Conservation (phyloP, 108 stramenopile genomes). For the Nitzschia sp. region DNA sequence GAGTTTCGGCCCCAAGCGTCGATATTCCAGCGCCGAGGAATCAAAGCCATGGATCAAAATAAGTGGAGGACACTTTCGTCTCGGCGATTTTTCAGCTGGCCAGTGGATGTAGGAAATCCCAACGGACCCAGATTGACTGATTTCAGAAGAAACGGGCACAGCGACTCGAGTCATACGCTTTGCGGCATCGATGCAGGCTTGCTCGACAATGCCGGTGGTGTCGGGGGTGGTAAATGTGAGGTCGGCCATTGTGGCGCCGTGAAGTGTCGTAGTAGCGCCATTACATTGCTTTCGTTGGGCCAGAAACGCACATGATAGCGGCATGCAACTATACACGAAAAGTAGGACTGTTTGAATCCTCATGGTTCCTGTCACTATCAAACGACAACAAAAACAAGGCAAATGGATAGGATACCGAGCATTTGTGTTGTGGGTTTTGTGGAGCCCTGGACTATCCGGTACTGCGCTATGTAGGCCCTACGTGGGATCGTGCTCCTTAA, state of each 20-base stretch:
- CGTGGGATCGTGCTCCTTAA: too few species aligned
- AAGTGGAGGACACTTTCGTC: constrained; percentile 25
- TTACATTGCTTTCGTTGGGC: too few species aligned
- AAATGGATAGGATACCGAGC: too few species aligned
- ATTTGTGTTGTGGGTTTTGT: too few species aligned
- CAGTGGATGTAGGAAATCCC: constrained; percentile 82
- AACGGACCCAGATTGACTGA: constrained; percentile 57
- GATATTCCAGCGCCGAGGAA: constrained; percentile 85
- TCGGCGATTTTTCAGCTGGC: constrained; percentile 27
- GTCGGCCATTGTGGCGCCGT: constrained; percentile 36
- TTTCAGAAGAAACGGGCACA: constrained; percentile 66
- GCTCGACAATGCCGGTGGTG: constrained; percentile 52
- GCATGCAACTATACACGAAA: too few species aligned
- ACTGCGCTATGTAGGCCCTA: too few species aligned
- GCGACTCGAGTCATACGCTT: constrained; percentile 61
- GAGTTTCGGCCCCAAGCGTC: constrained; percentile 72
- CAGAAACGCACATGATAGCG: too few species aligned
- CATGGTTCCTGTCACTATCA: too few species aligned
- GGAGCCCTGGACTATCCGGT: too few species aligned
- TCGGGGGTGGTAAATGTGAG: constrained; percentile 61
- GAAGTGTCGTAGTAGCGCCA: too few species aligned
- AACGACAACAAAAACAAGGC: too few species aligned
- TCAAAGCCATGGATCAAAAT: constrained; percentile 93
- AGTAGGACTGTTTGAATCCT: too few species aligned
- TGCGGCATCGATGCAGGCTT: constrained; percentile 66